Evolutionary conservation across 2,329 filamentous ascomycete genomes (phyloP).

Genomic region (Alternaria ventricosa): DNA sequence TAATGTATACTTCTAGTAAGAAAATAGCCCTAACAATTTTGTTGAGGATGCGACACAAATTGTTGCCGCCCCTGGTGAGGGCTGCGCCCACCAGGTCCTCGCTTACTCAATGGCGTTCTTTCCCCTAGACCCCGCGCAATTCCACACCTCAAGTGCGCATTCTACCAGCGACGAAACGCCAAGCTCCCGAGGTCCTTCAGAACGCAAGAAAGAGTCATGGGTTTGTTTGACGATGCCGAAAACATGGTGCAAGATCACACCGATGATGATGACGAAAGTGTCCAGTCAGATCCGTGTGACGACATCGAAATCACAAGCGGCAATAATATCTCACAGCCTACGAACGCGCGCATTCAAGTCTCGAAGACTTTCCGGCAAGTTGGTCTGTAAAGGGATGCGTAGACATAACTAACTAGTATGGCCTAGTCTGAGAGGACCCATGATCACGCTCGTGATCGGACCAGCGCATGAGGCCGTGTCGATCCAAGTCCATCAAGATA

Average conservation of each 20-base stretch:
- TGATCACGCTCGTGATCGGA: neutral
- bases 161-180: neutral
- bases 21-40: too few species aligned
- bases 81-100: too few species aligned
- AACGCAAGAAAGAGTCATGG: neutral
- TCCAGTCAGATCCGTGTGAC: neutral
- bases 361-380: neutral
- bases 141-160: neutral
- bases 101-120: neutral
- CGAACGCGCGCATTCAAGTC: neutral
- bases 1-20: too few species aligned
- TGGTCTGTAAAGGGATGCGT: neutral
- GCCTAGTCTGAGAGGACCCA: neutral
- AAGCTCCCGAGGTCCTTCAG: neutral
- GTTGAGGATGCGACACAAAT: too few species aligned
- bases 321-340: neutral
- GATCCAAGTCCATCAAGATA: constrained; percentile 5
- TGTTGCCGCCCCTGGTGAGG: too few species aligned
- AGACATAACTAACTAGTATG: neutral
- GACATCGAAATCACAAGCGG: neutral
- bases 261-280: neutral
- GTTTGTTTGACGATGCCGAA: neutral
- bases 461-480: neutral
- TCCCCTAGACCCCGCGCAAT: neutral
- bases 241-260: too few species aligned